Percentiles rank a stretch among this genome's conserved stretches.
Conservation (phyloP, 768 basidiomycete genomes). For the Dioszegia aurantiaca region DNA sequence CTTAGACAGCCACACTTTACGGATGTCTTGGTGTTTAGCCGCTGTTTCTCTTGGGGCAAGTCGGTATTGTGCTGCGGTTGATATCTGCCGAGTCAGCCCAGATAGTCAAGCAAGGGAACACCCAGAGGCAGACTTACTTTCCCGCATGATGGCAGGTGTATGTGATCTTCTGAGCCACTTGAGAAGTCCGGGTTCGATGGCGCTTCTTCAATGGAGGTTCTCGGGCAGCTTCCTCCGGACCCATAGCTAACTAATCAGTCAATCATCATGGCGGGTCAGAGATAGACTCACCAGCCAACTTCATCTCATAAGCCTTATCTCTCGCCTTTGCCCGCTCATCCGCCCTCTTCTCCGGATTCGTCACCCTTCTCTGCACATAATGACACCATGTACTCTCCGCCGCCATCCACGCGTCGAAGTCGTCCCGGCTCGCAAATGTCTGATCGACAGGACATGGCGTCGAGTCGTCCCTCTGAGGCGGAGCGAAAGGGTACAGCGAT, state of each 20-base stretch:
- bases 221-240: constrained; percentile 32
- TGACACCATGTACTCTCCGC: constrained; percentile 47
- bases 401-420: constrained; percentile 38
- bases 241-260: constrained; percentile 22
- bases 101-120: not conserved
- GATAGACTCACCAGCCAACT: constrained; percentile 32
- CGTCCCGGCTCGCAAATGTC: constrained; percentile 19
- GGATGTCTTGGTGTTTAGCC: constrained; percentile 44
- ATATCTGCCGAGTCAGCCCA: constrained; percentile 18
- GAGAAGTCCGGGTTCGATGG: constrained; percentile 30
- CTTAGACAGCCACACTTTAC: constrained; percentile 43
- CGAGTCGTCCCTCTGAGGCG: constrained; percentile 22
- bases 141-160: constrained; percentile 49
- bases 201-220: constrained; percentile 35
- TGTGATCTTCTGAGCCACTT: constrained; percentile 43
- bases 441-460: constrained; percentile 32
- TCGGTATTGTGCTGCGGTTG: constrained; percentile 29
- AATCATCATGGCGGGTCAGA: not conserved
- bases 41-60: constrained; percentile 30
- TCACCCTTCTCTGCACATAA: constrained; percentile 44
- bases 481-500: constrained; percentile 28
- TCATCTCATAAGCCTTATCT: constrained; percentile 26
- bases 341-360: constrained; percentile 43
- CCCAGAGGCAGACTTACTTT: not conserved
- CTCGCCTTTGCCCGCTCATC: constrained; percentile 40